These are phyloP conservation scores for Diaporthe ilicicola DNA, from an alignment of 2,329 filamentous ascomycete species.

Conservation along the genomic window DNA sequence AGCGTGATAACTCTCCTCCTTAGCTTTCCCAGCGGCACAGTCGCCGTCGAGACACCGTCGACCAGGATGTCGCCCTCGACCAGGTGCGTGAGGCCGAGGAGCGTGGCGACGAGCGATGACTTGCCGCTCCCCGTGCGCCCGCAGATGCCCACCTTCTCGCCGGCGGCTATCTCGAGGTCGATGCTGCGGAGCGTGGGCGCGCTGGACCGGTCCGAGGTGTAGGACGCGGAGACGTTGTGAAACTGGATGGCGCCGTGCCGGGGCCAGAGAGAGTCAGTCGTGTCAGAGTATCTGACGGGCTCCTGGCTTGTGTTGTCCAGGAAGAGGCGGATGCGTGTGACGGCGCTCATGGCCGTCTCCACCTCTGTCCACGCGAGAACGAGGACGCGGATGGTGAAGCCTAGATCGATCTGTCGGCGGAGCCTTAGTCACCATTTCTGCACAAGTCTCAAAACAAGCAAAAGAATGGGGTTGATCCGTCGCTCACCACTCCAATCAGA, in stretches of 20 bases:
- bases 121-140: constrained; percentile 53
- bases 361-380: constrained; percentile 5
- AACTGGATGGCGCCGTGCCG: background rate
- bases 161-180: constrained; percentile 38
- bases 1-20: constrained; percentile 59
- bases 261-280: background rate
- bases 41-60: constrained; percentile 53
- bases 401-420: background rate
- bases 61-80: constrained; percentile 48
- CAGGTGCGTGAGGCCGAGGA: constrained; percentile 50
- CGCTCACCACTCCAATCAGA: background rate
- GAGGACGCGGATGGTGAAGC: constrained; percentile 36
- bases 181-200: constrained; percentile 25
- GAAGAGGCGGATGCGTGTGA: background rate
- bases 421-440: constrained; percentile 51
- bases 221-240: background rate
- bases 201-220: background rate
- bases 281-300: background rate
- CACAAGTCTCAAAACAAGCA: constrained; percentile 42
- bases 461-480: background rate
- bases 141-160: constrained; percentile 43
- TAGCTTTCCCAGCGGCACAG: constrained; percentile 39
- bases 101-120: constrained; percentile 46
- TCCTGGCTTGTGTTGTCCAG: background rate
- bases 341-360: constrained; percentile 7